phyloP scores from a whole-genome alignment of 1,284 basidiomycete genomes.

The Abortiporus biennis region DNA sequence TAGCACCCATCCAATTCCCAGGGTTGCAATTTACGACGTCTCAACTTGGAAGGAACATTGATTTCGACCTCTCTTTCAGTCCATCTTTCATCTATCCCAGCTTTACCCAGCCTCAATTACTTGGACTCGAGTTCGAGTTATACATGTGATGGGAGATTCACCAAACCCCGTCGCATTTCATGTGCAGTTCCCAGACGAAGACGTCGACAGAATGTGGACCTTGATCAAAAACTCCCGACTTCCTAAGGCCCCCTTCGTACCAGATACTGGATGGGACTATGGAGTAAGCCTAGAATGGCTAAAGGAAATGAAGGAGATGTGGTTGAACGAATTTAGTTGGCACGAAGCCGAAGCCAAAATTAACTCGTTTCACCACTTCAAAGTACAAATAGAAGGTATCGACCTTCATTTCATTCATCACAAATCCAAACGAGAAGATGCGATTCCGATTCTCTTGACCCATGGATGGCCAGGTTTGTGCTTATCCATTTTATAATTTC shows the following conservation, averaged over 20 bases:
- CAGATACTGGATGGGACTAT: constrained; percentile 11
- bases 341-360: constrained; percentile 10
- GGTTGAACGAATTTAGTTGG: constrained; percentile 14
- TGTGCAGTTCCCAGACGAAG: constrained; percentile 9
- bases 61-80: no score
- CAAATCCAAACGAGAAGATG: constrained; percentile 8
- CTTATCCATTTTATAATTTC: neutral
- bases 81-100: no score
- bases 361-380: constrained; percentile 11
- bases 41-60: no score
- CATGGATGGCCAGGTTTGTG: constrained; percentile 14
- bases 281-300: constrained; percentile 12
- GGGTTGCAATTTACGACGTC: no score
- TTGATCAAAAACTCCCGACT: constrained; percentile 11
- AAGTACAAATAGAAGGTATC: constrained; percentile 9
- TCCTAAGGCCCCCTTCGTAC: constrained; percentile 5
- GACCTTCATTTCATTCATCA: constrained; percentile 13
- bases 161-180: constrained; percentile 8
- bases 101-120: no score
- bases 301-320: constrained; percentile 8
- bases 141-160: no score
- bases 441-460: constrained; percentile 10
- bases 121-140: no score
- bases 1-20: no score
- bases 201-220: constrained; percentile 12